Evolutionary conservation across 371 early-diverging fungal species (phyloP), one percentile per base, ranked within the genome.

Genomic region (Apophysomyces elegans): DNA sequence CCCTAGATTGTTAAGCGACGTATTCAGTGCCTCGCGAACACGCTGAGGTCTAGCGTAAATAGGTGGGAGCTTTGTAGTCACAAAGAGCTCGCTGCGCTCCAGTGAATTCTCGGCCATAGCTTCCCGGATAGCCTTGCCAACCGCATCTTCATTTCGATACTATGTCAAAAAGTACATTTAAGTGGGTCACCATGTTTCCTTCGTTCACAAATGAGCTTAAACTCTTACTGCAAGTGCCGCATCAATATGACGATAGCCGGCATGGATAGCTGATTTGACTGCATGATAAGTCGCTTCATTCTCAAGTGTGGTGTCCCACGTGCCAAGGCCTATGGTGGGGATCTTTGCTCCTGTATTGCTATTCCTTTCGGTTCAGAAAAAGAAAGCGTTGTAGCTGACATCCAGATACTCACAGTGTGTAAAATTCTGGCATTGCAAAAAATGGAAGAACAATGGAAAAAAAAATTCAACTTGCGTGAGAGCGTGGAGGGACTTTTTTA

Each of bases 11-110:
- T 47, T 43, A 32, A 91, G 73, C 37, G 90, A 86, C 0, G 70
- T 68, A 14, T 78, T 67, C 64, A 88, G 64, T n/a, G 69, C 87
- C 61, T 84, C 71, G 5, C 73, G 67, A 14, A 88, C 86, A 26
- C 75, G 39, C 6, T 72, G 67, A 12, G 86, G 84, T 21, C 79
- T 73, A 58, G 81, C 82, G 62, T 75, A 67, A 50, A 79, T 84
- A 61, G 86, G 84, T 82, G 87, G 86, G 84, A 98, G 81, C 82
- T 98, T 97, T 72, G 93, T 91, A 16, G 96, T 96, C 59, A 96
- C 84, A 76, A 96, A 97, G 54, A 97, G 65, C 36, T 94, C 86
- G 47, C 86, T 73, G 56, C 96, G 86, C 37, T 74, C 62, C 54
- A 80, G 63, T n/a, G 70, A 71, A 38, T 73, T 73, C 47, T 85